phyloP scores from a whole-genome alignment of 2,329 filamentous ascomycete genomes.

The Huntiella moniliformis region DNA sequence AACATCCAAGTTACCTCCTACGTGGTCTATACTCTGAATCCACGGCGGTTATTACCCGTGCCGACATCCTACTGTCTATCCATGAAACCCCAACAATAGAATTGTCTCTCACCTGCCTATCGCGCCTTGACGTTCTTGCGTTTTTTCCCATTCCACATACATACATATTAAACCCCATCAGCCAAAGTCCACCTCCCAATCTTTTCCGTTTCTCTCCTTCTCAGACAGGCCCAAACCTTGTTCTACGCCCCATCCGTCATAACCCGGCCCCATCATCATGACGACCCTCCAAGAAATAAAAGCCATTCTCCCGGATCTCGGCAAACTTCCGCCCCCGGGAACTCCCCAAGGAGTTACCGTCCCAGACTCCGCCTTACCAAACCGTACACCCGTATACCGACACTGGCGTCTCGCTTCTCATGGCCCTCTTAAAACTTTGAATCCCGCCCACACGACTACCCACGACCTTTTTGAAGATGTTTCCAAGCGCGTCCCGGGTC shows the following conservation, averaged over 20 bases:
- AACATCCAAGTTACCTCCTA: too few relatives aligned
- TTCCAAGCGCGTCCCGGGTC: constrained; percentile 42
- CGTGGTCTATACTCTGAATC: too few relatives aligned
- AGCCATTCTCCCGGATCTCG: constrained; percentile 25
- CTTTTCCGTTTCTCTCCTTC: neutral
- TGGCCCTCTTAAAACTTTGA: constrained; percentile 49
- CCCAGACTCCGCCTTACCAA: constrained; percentile 53
- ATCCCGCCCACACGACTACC: constrained; percentile 50
- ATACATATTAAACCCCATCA: too few relatives aligned
- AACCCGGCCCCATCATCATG: neutral
- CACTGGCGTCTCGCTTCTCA: constrained; percentile 62
- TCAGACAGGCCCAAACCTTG: neutral
- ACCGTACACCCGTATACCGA: constrained; percentile 60
- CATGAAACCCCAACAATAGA: too few relatives aligned
- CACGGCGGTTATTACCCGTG: too few relatives aligned
- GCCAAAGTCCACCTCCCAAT: too few relatives aligned
- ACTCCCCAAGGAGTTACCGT: constrained; percentile 61
- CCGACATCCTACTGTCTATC: too few relatives aligned
- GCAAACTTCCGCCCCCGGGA: constrained; percentile 48
- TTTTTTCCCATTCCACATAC: too few relatives aligned
- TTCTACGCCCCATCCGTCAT: neutral
- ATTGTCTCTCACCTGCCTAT: too few relatives aligned
- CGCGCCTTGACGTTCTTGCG: too few relatives aligned
- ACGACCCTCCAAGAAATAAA: constrained; percentile 1
- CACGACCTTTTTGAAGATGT: constrained; percentile 66